Percentiles rank a stretch among this genome's conserved stretches.
These are phyloP conservation scores for Metschnikowia rubicola DNA, from an alignment of 805 yeast species.

Conservation along the genomic window DNA sequence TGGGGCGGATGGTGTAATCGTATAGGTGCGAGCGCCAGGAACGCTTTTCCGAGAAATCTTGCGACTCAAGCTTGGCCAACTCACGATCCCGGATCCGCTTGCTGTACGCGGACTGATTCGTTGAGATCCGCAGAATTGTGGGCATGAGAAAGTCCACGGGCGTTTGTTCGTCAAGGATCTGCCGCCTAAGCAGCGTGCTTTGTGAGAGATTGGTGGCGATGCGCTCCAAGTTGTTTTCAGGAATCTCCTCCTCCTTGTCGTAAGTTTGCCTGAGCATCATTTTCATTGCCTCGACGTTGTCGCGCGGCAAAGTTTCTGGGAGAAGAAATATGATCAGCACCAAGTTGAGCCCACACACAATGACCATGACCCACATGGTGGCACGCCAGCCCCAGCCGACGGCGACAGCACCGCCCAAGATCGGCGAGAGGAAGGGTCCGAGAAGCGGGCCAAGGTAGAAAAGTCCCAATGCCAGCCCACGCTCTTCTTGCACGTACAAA, in stretches of 20 bases:
- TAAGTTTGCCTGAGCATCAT: conserved; percentile 4
- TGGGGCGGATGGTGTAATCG: conserved; percentile 54
- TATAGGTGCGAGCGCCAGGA: conserved; percentile 24
- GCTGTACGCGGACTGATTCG: conserved; percentile 32
- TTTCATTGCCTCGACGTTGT: conserved; percentile 48
- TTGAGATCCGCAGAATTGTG: conserved; percentile 33
- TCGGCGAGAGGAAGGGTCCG: conserved; percentile 80
- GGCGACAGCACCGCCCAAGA: conserved; percentile 70
- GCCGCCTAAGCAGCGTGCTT: conserved; percentile 12
- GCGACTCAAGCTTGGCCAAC: conserved; percentile 9
- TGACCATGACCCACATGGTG: conserved; percentile 80
- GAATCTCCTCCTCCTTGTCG: conserved; percentile 6
- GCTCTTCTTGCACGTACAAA: conserved; percentile 57
- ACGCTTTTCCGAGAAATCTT: not conserved
- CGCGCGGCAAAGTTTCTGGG: conserved; percentile 76
- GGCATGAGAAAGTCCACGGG: conserved; percentile 41
- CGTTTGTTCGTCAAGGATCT: conserved; percentile 24
- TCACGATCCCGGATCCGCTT: conserved; percentile 25
- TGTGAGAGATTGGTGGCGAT: conserved; percentile 33
- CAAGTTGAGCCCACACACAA: conserved; percentile 54
- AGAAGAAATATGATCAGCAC: conserved; percentile 50
- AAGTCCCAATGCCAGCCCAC: conserved; percentile 78
- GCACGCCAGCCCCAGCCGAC: conserved; percentile 82
- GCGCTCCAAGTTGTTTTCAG: conserved; percentile 25
- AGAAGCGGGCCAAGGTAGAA: conserved; percentile 77